Evolutionary conservation across 1,284 basidiomycete genomes (phyloP).

Genomic region (Austroboletus novae-zelandiae): DNA sequence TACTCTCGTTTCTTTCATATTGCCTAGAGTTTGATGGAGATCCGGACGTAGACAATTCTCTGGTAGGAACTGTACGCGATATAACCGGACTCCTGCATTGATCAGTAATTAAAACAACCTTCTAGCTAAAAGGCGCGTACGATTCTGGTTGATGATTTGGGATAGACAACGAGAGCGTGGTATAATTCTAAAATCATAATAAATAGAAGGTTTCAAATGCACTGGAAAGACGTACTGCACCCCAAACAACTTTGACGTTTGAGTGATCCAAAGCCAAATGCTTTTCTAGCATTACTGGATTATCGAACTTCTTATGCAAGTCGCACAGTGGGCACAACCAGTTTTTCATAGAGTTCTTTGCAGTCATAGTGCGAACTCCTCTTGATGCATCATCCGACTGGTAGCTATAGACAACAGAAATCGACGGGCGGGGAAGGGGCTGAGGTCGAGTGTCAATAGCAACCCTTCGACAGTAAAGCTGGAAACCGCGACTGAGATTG

Average conservation of each 20-base stretch:
- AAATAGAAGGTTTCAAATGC: not conserved
- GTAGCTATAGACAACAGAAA: conserved; percentile 33
- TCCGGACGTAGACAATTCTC: conserved; percentile 8
- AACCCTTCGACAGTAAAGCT: conserved; percentile 28
- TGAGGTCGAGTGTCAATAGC: conserved; percentile 17
- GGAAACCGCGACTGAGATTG: conserved; percentile 49
- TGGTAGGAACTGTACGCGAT: not conserved
- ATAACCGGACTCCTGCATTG: conserved; percentile 7
- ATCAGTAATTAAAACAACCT: conserved; percentile 1
- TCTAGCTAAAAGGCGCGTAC: conserved; percentile 13
- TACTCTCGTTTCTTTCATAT: not conserved
- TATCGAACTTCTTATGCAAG: conserved; percentile 47
- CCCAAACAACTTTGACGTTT: conserved; percentile 45
- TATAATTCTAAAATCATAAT: conserved; percentile 14
- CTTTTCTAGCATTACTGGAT: conserved; percentile 45
- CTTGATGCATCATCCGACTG: conserved; percentile 2
- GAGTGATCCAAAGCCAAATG: conserved; percentile 59
- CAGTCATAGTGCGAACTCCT: not conserved
- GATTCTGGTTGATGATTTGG: conserved; percentile 8
- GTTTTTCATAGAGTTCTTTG: conserved; percentile 23
- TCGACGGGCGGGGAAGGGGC: conserved; percentile 12
- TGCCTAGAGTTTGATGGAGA: not conserved
- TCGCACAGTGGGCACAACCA: conserved; percentile 67
- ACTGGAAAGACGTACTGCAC: conserved; percentile 21
- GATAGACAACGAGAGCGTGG: conserved; percentile 19